phyloP scores from a whole-genome alignment of 352 stramenopile genomes.

The Globisporangium spinosum region DNA sequence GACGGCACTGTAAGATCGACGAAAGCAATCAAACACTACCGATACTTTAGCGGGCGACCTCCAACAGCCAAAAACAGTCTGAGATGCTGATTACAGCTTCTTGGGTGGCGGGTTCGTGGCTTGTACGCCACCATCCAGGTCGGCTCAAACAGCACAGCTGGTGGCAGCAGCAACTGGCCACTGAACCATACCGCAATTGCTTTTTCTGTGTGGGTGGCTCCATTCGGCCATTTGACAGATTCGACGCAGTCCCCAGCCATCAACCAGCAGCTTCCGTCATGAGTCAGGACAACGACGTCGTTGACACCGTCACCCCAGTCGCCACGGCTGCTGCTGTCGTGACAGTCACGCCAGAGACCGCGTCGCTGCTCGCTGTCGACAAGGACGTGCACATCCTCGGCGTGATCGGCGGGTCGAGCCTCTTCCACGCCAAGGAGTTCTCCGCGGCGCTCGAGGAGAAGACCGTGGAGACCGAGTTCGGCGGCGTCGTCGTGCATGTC shows the following conservation, averaged over 20 bases:
- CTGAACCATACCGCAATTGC: background rate
- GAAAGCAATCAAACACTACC: background rate
- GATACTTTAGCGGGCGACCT: background rate
- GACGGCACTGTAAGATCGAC: too few species aligned
- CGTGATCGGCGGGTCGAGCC: constrained; percentile 82
- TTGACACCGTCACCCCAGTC: background rate
- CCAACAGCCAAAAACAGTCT: background rate
- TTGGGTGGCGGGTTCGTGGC: background rate
- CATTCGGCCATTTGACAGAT: constrained; percentile 8
- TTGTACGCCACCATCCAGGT: background rate
- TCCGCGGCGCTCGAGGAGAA: constrained; percentile 46
- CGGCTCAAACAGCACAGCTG: background rate
- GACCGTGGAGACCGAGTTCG: constrained; percentile 63
- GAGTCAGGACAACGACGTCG: background rate
- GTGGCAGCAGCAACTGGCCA: constrained; percentile 3
- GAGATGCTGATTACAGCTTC: background rate
- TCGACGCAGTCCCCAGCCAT: background rate
- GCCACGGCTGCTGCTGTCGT: background rate
- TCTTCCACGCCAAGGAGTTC: constrained; percentile 79
- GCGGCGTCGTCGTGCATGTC: constrained; percentile 56
- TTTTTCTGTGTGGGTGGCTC: background rate
- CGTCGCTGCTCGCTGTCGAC: background rate
- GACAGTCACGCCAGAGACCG: background rate
- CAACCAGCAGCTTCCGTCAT: constrained; percentile 1
- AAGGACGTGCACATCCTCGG: constrained; percentile 52